Evolutionary conservation across 2,329 filamentous ascomycete genomes (phyloP).

Genomic region (Endoconidiophora laricicola): DNA sequence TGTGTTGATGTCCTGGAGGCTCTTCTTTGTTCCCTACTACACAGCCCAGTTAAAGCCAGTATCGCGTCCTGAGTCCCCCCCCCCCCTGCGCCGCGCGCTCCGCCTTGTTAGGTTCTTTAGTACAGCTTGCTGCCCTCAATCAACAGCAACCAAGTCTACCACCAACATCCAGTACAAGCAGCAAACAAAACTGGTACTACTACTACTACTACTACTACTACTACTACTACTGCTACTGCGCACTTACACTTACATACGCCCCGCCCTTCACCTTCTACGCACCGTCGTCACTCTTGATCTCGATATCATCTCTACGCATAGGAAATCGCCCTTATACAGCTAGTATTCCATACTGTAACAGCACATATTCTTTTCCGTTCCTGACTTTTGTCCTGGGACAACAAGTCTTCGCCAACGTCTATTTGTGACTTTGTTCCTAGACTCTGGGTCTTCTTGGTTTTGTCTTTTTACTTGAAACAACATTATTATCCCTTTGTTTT

Average conservation of each 20-base stretch:
- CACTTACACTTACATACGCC: too few species aligned
- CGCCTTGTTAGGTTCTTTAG: not conserved
- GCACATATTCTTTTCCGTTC: not conserved
- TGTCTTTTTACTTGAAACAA: not conserved
- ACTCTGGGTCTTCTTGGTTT: not conserved
- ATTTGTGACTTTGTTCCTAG: not conserved
- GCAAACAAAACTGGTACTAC: not conserved
- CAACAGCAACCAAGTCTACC: not conserved
- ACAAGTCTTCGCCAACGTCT: not conserved
- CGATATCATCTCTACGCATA: too few species aligned
- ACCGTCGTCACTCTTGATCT: too few species aligned
- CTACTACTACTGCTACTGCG: not conserved
- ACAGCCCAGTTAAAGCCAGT: constrained; percentile 1
- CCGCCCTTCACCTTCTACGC: not conserved
- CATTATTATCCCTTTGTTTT: too few species aligned
- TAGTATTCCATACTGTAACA: too few species aligned
- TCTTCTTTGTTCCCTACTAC: constrained; percentile 1
- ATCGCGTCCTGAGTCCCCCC: constrained; percentile 2
- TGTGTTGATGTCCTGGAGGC: not conserved
- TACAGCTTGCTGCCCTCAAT: not conserved
- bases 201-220: not conserved
- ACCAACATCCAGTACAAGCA: not conserved
- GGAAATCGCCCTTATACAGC: too few species aligned
- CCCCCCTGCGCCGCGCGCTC: constrained; percentile 9
- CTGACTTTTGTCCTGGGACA: not conserved